Evolutionary conservation across 768 basidiomycete species (phyloP).

Genomic region (Tubosaeta brunneosetosa): DNA sequence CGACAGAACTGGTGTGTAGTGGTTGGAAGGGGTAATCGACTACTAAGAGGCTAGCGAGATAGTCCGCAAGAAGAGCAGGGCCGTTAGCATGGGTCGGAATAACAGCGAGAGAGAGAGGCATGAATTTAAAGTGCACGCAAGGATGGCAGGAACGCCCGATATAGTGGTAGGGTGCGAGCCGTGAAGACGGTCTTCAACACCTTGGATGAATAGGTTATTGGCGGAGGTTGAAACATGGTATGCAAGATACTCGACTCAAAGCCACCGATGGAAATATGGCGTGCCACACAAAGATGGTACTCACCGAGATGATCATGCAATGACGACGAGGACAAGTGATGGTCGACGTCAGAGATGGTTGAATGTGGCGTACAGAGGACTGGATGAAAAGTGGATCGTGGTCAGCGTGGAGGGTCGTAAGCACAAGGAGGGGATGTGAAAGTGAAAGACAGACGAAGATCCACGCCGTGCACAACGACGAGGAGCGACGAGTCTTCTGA

Average conservation of each 20-base stretch:
- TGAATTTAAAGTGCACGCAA: slow-evolving; percentile 2
- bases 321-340: slow-evolving; percentile 33
- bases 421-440: slow-evolving; percentile 20
- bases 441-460: slow-evolving; percentile 16
- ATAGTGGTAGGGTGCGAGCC: background rate
- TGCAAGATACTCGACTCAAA: slow-evolving; percentile 5
- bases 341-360: slow-evolving; percentile 27
- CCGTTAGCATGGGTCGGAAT: slow-evolving; percentile 14
- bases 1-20: slow-evolving; percentile 25
- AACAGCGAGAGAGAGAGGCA: slow-evolving; percentile 3
- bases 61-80: slow-evolving; percentile 19
- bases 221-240: slow-evolving; percentile 12
- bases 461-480: slow-evolving; percentile 23
- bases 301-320: slow-evolving; percentile 43
- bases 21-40: slow-evolving; percentile 41
- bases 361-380: slow-evolving; percentile 29
- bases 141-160: background rate
- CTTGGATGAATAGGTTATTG: slow-evolving; percentile 6
- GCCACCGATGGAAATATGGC: slow-evolving; percentile 1
- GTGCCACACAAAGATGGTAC: slow-evolving; percentile 17
- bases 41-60: slow-evolving; percentile 38
- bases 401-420: slow-evolving; percentile 37
- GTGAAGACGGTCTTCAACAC: background rate
- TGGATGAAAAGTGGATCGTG: slow-evolving; percentile 33
- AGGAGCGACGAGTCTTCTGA: slow-evolving; percentile 20